A percentile compares a stretch with the other conserved stretches of the same genome.
Conservation (phyloP, 352 stramenopile species). For the Pythium aristosporum region DNA sequence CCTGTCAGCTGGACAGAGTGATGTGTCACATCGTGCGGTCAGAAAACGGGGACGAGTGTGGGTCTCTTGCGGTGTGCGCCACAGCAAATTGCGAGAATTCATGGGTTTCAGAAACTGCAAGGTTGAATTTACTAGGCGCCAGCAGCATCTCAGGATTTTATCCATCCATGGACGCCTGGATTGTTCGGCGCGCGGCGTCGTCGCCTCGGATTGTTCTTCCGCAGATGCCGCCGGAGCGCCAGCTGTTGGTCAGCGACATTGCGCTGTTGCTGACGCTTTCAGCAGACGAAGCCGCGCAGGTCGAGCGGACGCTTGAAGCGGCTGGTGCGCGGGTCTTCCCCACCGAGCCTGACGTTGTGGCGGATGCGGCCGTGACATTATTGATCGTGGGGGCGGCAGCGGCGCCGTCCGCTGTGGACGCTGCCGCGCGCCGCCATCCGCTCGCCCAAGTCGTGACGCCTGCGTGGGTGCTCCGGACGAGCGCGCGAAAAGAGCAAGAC, state of each 20-base stretch:
- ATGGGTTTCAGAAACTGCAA: background rate
- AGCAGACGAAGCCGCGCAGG: conserved; percentile 10
- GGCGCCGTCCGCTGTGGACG: conserved; percentile 4
- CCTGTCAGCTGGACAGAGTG: background rate
- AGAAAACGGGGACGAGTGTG: conserved; percentile 12
- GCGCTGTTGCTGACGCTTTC: conserved; percentile 27
- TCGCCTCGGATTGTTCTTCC: conserved; percentile 6
- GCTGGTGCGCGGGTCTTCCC: conserved; percentile 2
- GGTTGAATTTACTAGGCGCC: background rate
- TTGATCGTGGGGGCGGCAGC: conserved; percentile 10
- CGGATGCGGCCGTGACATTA: conserved; percentile 11
- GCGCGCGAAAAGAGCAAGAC: conserved; percentile 16
- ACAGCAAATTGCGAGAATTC: background rate
- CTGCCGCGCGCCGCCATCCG: conserved; percentile 2
- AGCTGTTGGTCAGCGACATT: conserved; percentile 37
- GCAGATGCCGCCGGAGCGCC: background rate
- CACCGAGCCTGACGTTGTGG: background rate
- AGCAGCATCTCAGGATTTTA: background rate
- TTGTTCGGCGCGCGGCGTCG: conserved; percentile 31
- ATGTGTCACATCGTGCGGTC: conserved; percentile 4
- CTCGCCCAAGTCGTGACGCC: conserved; percentile 10
- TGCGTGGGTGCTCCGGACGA: conserved; percentile 39
- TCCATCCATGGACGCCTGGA: conserved; percentile 59
- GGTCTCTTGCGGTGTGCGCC: background rate
- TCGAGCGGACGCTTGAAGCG: background rate